phyloP scores from a whole-genome alignment of 1,284 basidiomycete species.

The Mycena citricolor region DNA sequence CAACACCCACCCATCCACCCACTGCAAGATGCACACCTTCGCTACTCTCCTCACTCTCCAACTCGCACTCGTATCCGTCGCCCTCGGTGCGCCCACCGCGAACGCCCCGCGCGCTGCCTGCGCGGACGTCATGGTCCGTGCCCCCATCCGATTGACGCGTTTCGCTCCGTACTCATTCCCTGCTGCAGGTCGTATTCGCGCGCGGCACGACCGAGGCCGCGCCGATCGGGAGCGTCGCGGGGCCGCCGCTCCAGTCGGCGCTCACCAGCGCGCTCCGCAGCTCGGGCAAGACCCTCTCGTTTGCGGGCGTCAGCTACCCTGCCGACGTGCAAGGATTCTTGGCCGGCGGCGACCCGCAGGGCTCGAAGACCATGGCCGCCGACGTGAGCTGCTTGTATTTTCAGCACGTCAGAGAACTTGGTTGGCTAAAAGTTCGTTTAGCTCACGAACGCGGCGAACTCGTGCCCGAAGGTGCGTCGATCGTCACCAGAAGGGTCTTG shows the following conservation, averaged over 20 bases:
- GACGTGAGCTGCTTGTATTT: constrained; percentile 7
- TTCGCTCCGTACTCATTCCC: no score
- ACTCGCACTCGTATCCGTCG: no score
- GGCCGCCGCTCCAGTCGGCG: constrained; percentile 16
- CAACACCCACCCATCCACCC: no score
- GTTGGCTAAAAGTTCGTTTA: not conserved
- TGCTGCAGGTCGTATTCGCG: constrained; percentile 16
- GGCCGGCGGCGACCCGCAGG: constrained; percentile 13
- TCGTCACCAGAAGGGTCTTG: not conserved
- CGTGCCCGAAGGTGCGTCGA: constrained; percentile 18
- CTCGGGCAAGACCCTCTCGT: constrained; percentile 13
- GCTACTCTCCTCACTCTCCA: no score
- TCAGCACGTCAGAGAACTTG: not conserved
- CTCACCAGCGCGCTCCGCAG: constrained; percentile 13
- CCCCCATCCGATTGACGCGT: no score
- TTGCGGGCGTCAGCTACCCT: constrained; percentile 18
- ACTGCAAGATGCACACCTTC: no score
- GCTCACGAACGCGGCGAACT: constrained; percentile 18
- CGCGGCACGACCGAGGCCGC: constrained; percentile 20
- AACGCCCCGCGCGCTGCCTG: no score
- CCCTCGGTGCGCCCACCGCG: no score
- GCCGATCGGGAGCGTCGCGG: constrained; percentile 18
- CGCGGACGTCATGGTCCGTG: no score
- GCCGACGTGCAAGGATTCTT: constrained; percentile 19
- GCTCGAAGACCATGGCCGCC: constrained; percentile 18